A percentile compares a stretch with the other conserved stretches of the same genome.
These are phyloP conservation scores for Rhizoclosmatium globosum DNA, from an alignment of 192 early-diverging fungal genomes.

Conservation along the genomic window DNA sequence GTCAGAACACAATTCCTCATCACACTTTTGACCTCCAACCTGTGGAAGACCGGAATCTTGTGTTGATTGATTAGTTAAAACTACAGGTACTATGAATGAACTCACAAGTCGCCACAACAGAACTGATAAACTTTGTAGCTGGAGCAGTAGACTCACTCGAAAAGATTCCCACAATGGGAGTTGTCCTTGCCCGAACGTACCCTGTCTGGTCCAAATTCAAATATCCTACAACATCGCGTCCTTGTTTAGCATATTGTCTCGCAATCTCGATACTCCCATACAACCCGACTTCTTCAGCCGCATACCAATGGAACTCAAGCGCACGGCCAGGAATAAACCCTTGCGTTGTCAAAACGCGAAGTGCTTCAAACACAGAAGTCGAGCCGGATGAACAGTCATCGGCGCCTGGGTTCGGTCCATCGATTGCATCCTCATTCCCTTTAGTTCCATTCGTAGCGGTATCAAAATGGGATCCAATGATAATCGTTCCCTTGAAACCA, in stretches of 20 bases:
- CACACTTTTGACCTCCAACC: background rate
- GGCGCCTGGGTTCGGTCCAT: conserved; percentile 56
- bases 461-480: conserved; percentile 11
- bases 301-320: conserved; percentile 94
- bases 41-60: background rate
- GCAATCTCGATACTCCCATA: conserved; percentile 74
- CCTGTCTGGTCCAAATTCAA: conserved; percentile 66
- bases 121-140: background rate
- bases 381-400: conserved; percentile 44
- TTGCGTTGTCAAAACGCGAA: conserved; percentile 69
- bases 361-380: conserved; percentile 64
- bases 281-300: conserved; percentile 85
- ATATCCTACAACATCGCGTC: conserved; percentile 27
- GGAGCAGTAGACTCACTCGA: conserved; percentile 56
- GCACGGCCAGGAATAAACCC: conserved; percentile 73
- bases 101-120: background rate
- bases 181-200: conserved; percentile 38
- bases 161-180: conserved; percentile 75
- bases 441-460: background rate
- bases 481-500: conserved; percentile 10
- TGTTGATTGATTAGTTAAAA: background rate
- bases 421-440: background rate
- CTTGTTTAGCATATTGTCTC: conserved; percentile 31
- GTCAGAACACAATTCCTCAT: background rate
- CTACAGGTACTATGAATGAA: background rate